Evolutionary conservation across 306 rosid genomes (phyloP).

Genomic region (Castanea sativa): DNA sequence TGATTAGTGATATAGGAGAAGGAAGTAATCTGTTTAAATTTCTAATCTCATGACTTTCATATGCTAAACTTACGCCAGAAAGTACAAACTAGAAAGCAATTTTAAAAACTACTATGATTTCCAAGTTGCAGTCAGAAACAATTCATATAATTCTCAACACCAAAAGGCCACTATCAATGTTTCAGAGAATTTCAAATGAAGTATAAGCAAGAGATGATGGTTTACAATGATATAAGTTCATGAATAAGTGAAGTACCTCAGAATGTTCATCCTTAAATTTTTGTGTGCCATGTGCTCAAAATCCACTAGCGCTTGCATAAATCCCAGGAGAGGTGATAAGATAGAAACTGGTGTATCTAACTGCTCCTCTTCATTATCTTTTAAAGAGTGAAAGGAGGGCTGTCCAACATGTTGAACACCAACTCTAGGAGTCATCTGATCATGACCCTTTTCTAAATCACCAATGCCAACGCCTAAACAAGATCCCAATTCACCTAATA

Average conservation of each 20-base stretch:
- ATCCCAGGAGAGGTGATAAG: constrained; percentile 27
- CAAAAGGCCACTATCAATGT: background rate
- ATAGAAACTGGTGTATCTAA: constrained; percentile 17
- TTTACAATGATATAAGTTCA: background rate
- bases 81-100: background rate
- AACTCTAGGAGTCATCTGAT: background rate
- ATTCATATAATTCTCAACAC: background rate
- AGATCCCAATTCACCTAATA: constrained; percentile 30
- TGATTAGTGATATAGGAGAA: too few relatives aligned
- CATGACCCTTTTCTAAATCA: constrained; percentile 10
- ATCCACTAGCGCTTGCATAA: constrained; percentile 35
- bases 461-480: constrained; percentile 32
- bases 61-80: too few relatives aligned
- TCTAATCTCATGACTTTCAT: background rate
- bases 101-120: background rate
- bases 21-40: too few relatives aligned
- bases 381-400: background rate
- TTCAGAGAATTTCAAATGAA: background rate
- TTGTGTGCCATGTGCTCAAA: constrained; percentile 45
- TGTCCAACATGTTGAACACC: background rate
- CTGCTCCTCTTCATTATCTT: constrained; percentile 17
- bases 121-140: background rate
- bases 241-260: constrained; percentile 44
- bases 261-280: constrained; percentile 33
- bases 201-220: background rate